Evolutionary conservation across 345 rosid genomes (phyloP).

Genomic region (Melaleuca alternifolia): DNA sequence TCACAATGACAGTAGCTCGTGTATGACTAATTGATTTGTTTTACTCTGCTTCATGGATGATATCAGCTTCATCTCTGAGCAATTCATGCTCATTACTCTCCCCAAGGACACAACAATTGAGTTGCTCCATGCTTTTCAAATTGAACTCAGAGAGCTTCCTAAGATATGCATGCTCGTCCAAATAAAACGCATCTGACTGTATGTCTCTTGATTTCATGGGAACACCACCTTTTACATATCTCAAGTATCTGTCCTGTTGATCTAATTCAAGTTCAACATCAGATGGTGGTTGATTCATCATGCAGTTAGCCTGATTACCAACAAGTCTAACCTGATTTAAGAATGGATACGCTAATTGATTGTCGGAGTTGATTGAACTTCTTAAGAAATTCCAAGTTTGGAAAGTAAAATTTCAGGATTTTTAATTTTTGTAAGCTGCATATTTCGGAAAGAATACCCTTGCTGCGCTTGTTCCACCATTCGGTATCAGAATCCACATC

Average conservation of each 20-base stretch:
- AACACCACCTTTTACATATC: conserved; percentile 2
- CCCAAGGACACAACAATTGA: conserved; percentile 9
- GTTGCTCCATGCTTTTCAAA: background rate
- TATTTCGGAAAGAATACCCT: background rate
- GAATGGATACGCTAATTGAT: background rate
- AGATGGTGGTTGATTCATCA: conserved; percentile 7
- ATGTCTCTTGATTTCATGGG: background rate
- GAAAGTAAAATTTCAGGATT: background rate
- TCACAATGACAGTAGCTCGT: background rate
- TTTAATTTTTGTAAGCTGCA: background rate
- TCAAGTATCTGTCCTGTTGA: conserved; percentile 3
- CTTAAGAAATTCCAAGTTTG: background rate
- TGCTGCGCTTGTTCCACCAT: background rate
- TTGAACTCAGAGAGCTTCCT: conserved; percentile 10
- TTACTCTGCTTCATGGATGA: background rate
- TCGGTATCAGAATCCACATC: background rate
- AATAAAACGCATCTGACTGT: background rate
- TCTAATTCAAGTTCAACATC: conserved; percentile 4
- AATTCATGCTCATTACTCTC: conserved; percentile 9
- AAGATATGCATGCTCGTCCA: conserved; percentile 6
- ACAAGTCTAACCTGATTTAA: conserved; percentile 1
- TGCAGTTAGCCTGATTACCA: conserved; percentile 5
- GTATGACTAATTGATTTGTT: background rate
- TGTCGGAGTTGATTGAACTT: background rate
- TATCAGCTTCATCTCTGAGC: background rate